Conservation (phyloP, 2,329 filamentous ascomycete species). For the Trichoderma pleuroti region DNA sequence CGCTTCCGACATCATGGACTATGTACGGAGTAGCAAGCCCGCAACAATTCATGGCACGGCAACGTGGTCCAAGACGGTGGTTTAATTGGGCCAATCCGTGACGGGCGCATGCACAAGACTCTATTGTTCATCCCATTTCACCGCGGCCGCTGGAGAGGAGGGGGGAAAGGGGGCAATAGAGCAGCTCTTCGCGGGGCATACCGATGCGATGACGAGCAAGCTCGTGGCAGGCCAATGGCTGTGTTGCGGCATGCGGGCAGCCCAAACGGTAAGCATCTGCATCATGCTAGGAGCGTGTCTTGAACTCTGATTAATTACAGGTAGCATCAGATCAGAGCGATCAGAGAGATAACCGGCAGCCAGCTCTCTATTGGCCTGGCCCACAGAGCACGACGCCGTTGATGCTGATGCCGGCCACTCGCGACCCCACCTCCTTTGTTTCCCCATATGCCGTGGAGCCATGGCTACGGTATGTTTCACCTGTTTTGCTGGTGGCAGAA, state of each 20-base stretch:
- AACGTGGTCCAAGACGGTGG: constrained; percentile 4
- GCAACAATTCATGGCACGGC: neutral
- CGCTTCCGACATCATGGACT: neutral
- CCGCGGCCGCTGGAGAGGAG: neutral
- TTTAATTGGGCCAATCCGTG: neutral
- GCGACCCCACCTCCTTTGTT: constrained; percentile 5
- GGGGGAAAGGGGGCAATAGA: neutral
- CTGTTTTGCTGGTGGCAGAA: neutral
- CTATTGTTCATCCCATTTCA: neutral
- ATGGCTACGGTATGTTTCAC: constrained; percentile 14
- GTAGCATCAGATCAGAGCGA: constrained; percentile 1
- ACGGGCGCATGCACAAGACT: neutral
- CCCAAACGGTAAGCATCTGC: constrained; percentile 1
- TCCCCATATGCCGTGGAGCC: constrained; percentile 3
- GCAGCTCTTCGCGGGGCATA: constrained; percentile 3
- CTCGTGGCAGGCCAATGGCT: neutral
- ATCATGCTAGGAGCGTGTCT: neutral
- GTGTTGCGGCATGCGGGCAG: neutral
- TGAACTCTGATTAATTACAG: constrained; percentile 2
- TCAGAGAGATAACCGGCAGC: neutral
- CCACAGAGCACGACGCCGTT: neutral
- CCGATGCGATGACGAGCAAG: neutral
- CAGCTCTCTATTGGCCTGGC: neutral
- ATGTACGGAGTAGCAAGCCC: too few relatives aligned
- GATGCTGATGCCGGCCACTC: neutral